These are phyloP conservation scores for Globisporangium spinosum DNA, from an alignment of 352 stramenopile species.

Conservation along the genomic window DNA sequence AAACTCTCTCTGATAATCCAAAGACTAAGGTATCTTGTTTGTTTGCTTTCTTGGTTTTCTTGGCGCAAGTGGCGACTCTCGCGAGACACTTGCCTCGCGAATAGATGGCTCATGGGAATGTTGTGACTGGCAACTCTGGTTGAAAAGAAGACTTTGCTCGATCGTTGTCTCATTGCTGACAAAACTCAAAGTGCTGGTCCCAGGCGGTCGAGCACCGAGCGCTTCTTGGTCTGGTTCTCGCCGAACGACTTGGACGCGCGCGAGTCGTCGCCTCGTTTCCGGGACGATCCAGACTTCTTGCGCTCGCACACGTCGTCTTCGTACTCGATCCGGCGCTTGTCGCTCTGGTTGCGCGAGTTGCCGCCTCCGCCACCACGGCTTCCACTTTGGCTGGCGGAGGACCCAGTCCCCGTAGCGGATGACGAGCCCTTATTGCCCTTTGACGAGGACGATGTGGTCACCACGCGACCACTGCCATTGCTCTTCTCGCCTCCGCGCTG, in stretches of 20 bases:
- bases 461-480: slow-evolving; percentile 38
- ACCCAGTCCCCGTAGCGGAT: background rate
- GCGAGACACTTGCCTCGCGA: background rate
- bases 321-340: slow-evolving; percentile 58
- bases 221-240: slow-evolving; percentile 71
- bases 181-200: slow-evolving; percentile 54
- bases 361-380: slow-evolving; percentile 20
- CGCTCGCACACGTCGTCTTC: slow-evolving; percentile 35
- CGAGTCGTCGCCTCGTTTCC: slow-evolving; percentile 26
- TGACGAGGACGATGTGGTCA: slow-evolving; percentile 43
- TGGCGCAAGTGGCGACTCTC: background rate
- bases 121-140: background rate
- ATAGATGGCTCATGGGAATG: background rate
- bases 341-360: slow-evolving; percentile 19
- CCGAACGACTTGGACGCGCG: slow-evolving; percentile 37
- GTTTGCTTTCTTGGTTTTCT: background rate
- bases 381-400: background rate
- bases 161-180: too few species aligned
- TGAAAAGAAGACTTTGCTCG: background rate
- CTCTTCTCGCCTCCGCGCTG: slow-evolving; percentile 23
- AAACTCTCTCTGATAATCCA: background rate
- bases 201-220: slow-evolving; percentile 77
- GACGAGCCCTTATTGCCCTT: slow-evolving; percentile 16
- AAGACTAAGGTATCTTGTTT: background rate
- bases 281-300: slow-evolving; percentile 19